Conservation (phyloP, 2,329 filamentous ascomycete species). For the Teratosphaeriaceae sp. region DNA sequence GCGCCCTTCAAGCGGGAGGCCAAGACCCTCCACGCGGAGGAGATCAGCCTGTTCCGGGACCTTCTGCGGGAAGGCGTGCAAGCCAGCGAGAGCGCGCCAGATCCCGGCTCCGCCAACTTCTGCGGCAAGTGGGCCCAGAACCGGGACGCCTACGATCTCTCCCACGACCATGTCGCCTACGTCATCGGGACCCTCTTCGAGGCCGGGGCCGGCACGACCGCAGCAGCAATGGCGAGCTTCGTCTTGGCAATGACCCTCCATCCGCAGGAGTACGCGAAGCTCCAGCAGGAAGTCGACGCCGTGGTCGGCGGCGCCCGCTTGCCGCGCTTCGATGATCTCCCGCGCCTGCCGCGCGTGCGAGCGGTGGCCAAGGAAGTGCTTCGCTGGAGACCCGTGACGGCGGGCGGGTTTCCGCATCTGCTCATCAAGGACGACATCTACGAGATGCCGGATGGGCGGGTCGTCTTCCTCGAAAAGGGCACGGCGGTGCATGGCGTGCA, state of each 20-base stretch:
- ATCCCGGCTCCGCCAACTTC: conserved; percentile 13
- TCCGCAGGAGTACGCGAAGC: conserved; percentile 13
- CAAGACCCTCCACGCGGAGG: conserved; percentile 19
- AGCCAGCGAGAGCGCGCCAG: neutral
- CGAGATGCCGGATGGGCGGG: conserved; percentile 3
- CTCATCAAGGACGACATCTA: conserved; percentile 29
- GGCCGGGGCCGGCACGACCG: conserved; percentile 24
- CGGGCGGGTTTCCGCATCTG: conserved; percentile 26
- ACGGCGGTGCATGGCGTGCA: neutral
- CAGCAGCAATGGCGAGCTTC: conserved; percentile 22
- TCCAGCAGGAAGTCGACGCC: conserved; percentile 25
- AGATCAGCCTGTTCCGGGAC: conserved; percentile 22
- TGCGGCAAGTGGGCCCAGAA: conserved; percentile 21
- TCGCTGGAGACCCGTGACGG: conserved; percentile 25
- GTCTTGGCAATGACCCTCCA: conserved; percentile 20
- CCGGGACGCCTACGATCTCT: conserved; percentile 17
- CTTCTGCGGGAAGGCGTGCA: conserved; percentile 28
- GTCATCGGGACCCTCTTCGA: conserved; percentile 23
- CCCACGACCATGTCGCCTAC: conserved; percentile 20
- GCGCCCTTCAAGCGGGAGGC: conserved; percentile 29
- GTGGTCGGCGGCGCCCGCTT: conserved; percentile 37
- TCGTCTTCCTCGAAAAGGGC: neutral
- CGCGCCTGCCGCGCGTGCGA: conserved; percentile 21
- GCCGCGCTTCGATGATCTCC: conserved; percentile 34
- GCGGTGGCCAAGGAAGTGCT: conserved; percentile 28